These are phyloP conservation scores for Globisporangium cederbergense DNA, from an alignment of 352 stramenopile species.

Conservation along the genomic window DNA sequence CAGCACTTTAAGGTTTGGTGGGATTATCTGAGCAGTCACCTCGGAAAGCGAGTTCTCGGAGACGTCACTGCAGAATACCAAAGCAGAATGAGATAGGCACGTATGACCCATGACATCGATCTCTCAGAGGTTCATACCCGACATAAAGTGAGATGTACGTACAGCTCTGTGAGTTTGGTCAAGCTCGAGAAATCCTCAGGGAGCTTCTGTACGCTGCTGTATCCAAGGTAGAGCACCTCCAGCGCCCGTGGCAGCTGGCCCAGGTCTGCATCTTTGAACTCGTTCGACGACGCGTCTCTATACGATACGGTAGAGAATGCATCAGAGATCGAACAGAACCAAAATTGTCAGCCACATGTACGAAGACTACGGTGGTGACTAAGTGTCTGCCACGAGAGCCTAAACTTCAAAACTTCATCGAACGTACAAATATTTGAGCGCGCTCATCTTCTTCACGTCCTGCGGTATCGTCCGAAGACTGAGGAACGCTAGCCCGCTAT, in stretches of 20 bases:
- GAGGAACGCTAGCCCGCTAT: slow-evolving; percentile 7
- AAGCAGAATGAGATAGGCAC: slow-evolving; percentile 1
- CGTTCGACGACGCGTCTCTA: slow-evolving; percentile 38
- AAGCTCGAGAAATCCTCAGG: slow-evolving; percentile 23
- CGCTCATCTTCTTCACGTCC: slow-evolving; percentile 18
- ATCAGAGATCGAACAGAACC: neutral
- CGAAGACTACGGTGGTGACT: neutral
- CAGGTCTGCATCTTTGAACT: slow-evolving; percentile 24
- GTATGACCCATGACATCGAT: neutral
- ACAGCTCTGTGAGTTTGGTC: slow-evolving; percentile 23
- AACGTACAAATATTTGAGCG: slow-evolving; percentile 24
- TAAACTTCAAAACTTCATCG: neutral
- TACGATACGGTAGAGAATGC: neutral
- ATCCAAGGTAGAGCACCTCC: slow-evolving; percentile 22
- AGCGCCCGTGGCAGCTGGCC: slow-evolving; percentile 24
- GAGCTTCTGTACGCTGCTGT: slow-evolving; percentile 19
- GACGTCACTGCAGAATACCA: slow-evolving; percentile 13
- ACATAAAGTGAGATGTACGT: neutral
- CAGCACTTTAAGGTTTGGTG: slow-evolving; percentile 21
- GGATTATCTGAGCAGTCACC: slow-evolving; percentile 10
- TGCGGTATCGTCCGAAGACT: slow-evolving; percentile 16
- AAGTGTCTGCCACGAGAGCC: neutral
- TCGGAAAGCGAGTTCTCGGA: slow-evolving; percentile 14
- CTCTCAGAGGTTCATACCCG: neutral
- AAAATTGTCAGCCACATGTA: neutral